These are phyloP conservation scores for Acanthamoeba healyi DNA, from an alignment of 208 protist species.

Conservation along the genomic window DNA sequence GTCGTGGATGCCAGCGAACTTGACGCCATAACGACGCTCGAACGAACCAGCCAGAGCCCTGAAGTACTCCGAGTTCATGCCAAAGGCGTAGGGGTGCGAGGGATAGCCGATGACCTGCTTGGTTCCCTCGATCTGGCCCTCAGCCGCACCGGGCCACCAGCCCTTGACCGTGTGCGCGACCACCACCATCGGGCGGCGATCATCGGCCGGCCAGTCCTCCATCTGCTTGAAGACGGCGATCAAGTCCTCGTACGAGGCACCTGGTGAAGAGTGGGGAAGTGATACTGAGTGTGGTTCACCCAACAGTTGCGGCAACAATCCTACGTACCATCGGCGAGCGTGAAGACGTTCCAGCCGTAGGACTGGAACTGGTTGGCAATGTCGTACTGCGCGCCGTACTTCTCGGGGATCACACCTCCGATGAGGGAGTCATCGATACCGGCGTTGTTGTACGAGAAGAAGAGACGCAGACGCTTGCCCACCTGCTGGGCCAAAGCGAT, in stretches of 20 bases:
- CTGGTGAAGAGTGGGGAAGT: not conserved
- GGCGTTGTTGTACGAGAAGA: slow-evolving; percentile 80
- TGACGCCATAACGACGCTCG: slow-evolving; percentile 67
- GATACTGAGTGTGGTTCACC: too few species aligned
- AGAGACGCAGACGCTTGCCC: slow-evolving; percentile 74
- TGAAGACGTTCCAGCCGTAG: slow-evolving; percentile 77
- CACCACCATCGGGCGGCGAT: slow-evolving; percentile 74
- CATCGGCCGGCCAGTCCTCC: slow-evolving; percentile 61
- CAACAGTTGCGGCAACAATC: too few species aligned
- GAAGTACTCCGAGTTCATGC: slow-evolving; percentile 72
- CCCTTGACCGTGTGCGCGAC: slow-evolving; percentile 74
- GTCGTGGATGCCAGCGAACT: slow-evolving; percentile 66
- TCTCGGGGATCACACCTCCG: slow-evolving; percentile 71
- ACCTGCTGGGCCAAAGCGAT: slow-evolving; percentile 75
- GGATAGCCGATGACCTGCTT: slow-evolving; percentile 72
- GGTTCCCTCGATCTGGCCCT: slow-evolving; percentile 15
- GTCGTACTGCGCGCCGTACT: slow-evolving; percentile 69
- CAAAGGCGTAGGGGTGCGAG: slow-evolving; percentile 66
- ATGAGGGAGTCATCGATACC: slow-evolving; percentile 74
- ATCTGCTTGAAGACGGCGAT: slow-evolving; percentile 69
- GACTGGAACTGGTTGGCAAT: slow-evolving; percentile 75
- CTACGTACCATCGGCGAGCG: not conserved
- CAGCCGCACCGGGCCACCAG: slow-evolving; percentile 51
- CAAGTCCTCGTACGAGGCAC: slow-evolving; percentile 69
- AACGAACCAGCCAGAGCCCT: slow-evolving; percentile 64